Evolutionary conservation across 805 yeast species (phyloP), one percentile per base, ranked within the genome.

Genomic region (Yarrowia yakushimensis): DNA sequence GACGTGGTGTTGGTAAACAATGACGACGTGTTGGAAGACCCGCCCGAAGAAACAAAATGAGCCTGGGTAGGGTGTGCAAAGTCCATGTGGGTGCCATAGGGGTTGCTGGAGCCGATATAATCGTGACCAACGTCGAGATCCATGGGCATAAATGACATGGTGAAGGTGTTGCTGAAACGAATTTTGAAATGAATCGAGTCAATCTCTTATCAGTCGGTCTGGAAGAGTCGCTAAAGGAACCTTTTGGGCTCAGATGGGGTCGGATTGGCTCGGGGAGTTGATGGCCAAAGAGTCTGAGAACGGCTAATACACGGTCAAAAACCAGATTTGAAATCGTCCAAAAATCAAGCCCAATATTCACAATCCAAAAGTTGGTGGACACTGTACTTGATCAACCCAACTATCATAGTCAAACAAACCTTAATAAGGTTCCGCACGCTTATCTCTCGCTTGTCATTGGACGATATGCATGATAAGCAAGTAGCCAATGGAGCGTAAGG

Each of bases 401-500:
- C 36, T 15, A 30, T 48, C 41, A 33, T 31, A n/a, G 57, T n/a
- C 57, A 33, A 23, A 17, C 22, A 48, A 48, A 52, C 43, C 59
- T 52, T 34, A 36, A n/a, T 18, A 34, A 36, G 43, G 43, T 34
- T 52, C n/a, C 10, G 17, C 2, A 30, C 23, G 48, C 37, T 55
- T 55, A 55, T 55, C 61, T 39, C 48, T 41, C 28, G 37, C 36
- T 30, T 39, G 48, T 30, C 22, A 55, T 55, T 55, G 61, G 61
- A 39, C 61, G 48, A 55, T 55, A 55, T 55, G 61, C 61, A 55
- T 55, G 61, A 55, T 55, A 55, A 55, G 61, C 61, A 11, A n/a
- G 33, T 39, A 39, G 61, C 61, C 61, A 55, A 55, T 55, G 61
- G 39, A n/a, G 25, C 10, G 18, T 4, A 7, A 20, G 25, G 27